phyloP scores from a whole-genome alignment of 352 stramenopile genomes.

The Phytophthora podocarpi region DNA sequence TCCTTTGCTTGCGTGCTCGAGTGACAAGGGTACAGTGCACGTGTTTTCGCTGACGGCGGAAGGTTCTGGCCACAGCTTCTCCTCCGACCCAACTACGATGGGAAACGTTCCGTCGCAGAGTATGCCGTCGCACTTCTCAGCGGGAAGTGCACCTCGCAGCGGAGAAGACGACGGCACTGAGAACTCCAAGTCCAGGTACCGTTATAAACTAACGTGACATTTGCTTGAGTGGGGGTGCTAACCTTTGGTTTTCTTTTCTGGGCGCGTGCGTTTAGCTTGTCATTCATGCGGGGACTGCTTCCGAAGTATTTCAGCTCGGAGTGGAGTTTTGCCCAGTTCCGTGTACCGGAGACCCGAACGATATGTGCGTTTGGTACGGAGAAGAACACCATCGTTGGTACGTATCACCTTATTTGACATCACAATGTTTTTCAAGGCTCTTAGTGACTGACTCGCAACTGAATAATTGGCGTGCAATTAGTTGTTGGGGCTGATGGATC shows the following conservation, averaged over 20 bases:
- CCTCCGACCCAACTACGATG: slow-evolving; percentile 61
- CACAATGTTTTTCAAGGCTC: not conserved
- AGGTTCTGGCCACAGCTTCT: slow-evolving; percentile 61
- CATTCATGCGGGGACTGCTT: slow-evolving; percentile 90
- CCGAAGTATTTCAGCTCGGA: slow-evolving; percentile 95
- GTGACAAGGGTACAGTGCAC: slow-evolving; percentile 97
- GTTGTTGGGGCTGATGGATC: slow-evolving; percentile 87
- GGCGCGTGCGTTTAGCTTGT: slow-evolving; percentile 54
- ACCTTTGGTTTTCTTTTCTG: not conserved
- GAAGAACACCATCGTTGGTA: slow-evolving; percentile 93
- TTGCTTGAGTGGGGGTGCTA: not conserved
- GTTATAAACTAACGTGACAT: not conserved
- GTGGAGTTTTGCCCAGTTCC: slow-evolving; percentile 95
- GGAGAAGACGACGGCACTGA: slow-evolving; percentile 84
- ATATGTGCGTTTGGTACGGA: slow-evolving; percentile 93
- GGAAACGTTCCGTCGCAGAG: slow-evolving; percentile 52
- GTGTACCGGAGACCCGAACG: slow-evolving; percentile 89
- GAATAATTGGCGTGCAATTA: slow-evolving; percentile 32
- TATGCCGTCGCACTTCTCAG: slow-evolving; percentile 45
- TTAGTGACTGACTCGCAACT: not conserved
- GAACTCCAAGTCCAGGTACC: slow-evolving; percentile 88
- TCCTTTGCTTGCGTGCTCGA: slow-evolving; percentile 94
- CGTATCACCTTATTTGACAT: slow-evolving; percentile 8
- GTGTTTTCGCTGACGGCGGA: slow-evolving; percentile 92
- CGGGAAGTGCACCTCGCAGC: slow-evolving; percentile 49